Evolutionary conservation across 257 asterid species (phyloP), one percentile per base, ranked within the genome.

Genomic region (Linderniella brevidens): DNA sequence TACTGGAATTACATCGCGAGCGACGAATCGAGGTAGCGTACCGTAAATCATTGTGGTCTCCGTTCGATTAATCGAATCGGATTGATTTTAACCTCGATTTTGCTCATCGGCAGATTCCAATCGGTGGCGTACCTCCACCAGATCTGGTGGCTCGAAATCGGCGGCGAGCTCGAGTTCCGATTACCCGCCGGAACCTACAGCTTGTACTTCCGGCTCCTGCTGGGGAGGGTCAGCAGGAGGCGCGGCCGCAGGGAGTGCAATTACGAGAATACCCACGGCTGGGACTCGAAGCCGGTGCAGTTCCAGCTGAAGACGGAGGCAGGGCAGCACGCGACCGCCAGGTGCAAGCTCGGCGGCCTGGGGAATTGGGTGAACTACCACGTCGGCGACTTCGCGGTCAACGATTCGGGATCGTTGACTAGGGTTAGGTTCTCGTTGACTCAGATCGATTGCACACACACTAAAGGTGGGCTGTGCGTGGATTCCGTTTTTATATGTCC

Each of bases 91-190:
- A 13, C 43, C 43, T 5, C 12, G 54, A 20, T 46, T 37, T 18
- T 46, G 32, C 10, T 14, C 41, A 16, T 1, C 15, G 32, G 32
- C 12, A 83, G 97, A 60, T 88, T 88, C 57, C 17, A 58, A 3
- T 66, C 92, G 6, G 73, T 88, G 19, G 87, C 95, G n/a, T 88
- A 84, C 61, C 95, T 88, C 64, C 95, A 84, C 61, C 98, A 88
- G 63, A 88, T 68, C 51, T 88, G 98, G 98, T 88, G 95, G 98
- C 70, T 88, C 18, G 94, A 88, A 71, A 82, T 71, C 3, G 79
- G 76, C 16, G 98, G 98, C 15, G 95, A 84, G 55, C 68, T 88
- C 0, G 94, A 80, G 32, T 88, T 88, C 67, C 98, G 92, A 0
- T 78, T 88, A 16, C 82, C 94, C 0, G 59, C 80, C 0, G 98